These are phyloP conservation scores for Symbiotaphrina buchneri DNA, from an alignment of 495 filamentous ascomycete species.

Conservation along the genomic window DNA sequence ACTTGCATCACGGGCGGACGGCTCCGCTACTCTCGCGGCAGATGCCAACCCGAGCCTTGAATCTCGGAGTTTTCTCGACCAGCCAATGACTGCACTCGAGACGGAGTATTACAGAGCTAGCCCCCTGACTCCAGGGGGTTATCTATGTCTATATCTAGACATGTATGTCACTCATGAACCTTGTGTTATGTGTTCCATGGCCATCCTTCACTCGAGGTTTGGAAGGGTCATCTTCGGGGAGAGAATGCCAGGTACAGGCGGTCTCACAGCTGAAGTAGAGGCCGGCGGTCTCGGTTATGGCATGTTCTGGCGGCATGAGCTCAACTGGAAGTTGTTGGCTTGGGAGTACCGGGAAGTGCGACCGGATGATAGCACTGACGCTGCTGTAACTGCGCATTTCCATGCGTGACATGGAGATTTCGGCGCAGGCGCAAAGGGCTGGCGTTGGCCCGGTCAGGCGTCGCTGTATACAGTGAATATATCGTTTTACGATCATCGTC, in stretches of 20 bases:
- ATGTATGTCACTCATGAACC: conserved; percentile 88
- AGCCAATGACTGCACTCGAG: conserved; percentile 14
- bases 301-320: conserved; percentile 73
- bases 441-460: too few species aligned
- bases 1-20: neutral
- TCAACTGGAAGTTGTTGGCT: conserved; percentile 81
- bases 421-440: too few species aligned
- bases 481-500: too few species aligned
- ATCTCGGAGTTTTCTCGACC: conserved; percentile 12
- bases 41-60: conserved; percentile 8
- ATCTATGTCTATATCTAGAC: conserved; percentile 79
- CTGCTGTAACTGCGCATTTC: too few species aligned
- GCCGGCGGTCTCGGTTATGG: conserved; percentile 40
- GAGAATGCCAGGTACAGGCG: conserved; percentile 36
- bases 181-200: conserved; percentile 93
- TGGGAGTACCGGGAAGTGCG: too few species aligned
- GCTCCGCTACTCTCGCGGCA: neutral
- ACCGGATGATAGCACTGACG: too few species aligned
- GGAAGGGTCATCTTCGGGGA: conserved; percentile 55
- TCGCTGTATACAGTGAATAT: too few species aligned
- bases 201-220: conserved; percentile 77
- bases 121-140: conserved; percentile 41
- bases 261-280: conserved; percentile 11
- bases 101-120: conserved; percentile 13
- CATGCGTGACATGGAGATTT: too few species aligned